phyloP scores from a whole-genome alignment of 768 basidiomycete genomes.

The Nevesoporus exiguus region DNA sequence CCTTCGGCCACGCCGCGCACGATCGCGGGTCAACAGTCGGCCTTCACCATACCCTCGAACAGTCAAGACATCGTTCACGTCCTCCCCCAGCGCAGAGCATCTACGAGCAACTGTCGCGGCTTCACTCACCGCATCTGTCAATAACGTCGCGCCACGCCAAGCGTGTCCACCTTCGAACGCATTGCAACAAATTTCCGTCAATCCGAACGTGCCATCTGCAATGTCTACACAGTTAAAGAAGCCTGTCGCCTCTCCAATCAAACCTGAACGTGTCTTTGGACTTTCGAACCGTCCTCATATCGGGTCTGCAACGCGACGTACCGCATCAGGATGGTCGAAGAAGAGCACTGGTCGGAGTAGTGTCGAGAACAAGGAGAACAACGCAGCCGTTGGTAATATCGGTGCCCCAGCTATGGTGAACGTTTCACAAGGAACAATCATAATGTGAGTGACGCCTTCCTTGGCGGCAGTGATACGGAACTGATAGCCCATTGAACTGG shows the following conservation, averaged over 20 bases:
- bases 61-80: conserved; percentile 43
- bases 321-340: conserved; percentile 62
- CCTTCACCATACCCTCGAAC: conserved; percentile 70
- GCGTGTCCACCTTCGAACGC: conserved; percentile 25
- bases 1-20: conserved; percentile 55
- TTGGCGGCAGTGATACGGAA: neutral
- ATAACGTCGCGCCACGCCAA: conserved; percentile 13
- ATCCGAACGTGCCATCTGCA: conserved; percentile 37
- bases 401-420: conserved; percentile 12
- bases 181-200: conserved; percentile 44
- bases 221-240: conserved; percentile 36
- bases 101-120: conserved; percentile 24
- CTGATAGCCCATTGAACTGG: neutral
- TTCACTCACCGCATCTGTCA: conserved; percentile 19
- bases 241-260: conserved; percentile 24
- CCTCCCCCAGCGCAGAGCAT: conserved; percentile 35
- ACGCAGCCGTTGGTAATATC: conserved; percentile 10
- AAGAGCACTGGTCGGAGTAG: conserved; percentile 50
- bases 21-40: conserved; percentile 68
- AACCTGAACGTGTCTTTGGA: conserved; percentile 25
- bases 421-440: conserved; percentile 36
- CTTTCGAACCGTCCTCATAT: conserved; percentile 46
- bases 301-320: conserved; percentile 53
- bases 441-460: conserved; percentile 47
- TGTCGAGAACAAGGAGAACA: conserved; percentile 57